A percentile compares a stretch with the other conserved stretches of the same genome.
Evolutionary conservation across 2,329 filamentous ascomycete species (phyloP).

Genomic region (Fusarium pseudoanthophilum): DNA sequence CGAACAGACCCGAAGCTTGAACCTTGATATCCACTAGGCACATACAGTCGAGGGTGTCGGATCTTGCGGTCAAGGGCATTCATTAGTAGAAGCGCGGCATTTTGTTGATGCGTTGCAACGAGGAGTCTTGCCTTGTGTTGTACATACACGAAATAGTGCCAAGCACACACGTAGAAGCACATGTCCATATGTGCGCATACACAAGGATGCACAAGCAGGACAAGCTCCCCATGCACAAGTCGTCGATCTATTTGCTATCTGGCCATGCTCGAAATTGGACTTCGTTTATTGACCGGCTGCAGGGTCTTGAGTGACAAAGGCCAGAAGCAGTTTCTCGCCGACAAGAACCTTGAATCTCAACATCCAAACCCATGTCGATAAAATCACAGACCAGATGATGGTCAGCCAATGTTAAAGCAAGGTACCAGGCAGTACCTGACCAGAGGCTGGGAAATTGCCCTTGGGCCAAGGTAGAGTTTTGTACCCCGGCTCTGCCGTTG

Average conservation of each 20-base stretch:
- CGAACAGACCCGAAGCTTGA: not conserved
- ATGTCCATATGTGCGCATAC: not conserved
- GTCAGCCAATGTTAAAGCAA: slow-evolving; percentile 17
- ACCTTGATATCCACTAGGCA: not conserved
- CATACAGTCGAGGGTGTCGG: not conserved
- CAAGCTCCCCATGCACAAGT: slow-evolving; percentile 21
- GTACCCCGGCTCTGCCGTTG: slow-evolving; percentile 37
- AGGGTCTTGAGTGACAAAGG: slow-evolving; percentile 16
- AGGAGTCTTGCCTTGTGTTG: slow-evolving; percentile 2
- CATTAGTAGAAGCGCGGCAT: slow-evolving; percentile 19
- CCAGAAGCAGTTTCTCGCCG: slow-evolving; percentile 30
- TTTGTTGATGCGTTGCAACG: slow-evolving; percentile 24
- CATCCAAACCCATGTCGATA: slow-evolving; percentile 31
- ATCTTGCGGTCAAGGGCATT: slow-evolving; percentile 26
- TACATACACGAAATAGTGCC: slow-evolving; percentile 8
- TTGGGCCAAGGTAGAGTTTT: slow-evolving; percentile 35
- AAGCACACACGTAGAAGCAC: slow-evolving; percentile 5
- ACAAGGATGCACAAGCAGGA: not conserved
- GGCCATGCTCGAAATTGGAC: slow-evolving; percentile 15
- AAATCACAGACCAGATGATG: slow-evolving; percentile 30
- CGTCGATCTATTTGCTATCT: slow-evolving; percentile 27
- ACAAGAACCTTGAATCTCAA: slow-evolving; percentile 36
- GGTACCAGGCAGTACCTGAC: slow-evolving; percentile 30
- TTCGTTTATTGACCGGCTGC: slow-evolving; percentile 20
- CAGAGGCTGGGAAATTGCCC: slow-evolving; percentile 43